phyloP scores from a whole-genome alignment of 805 yeast species.

The Metschnikowia aberdeeniae region DNA sequence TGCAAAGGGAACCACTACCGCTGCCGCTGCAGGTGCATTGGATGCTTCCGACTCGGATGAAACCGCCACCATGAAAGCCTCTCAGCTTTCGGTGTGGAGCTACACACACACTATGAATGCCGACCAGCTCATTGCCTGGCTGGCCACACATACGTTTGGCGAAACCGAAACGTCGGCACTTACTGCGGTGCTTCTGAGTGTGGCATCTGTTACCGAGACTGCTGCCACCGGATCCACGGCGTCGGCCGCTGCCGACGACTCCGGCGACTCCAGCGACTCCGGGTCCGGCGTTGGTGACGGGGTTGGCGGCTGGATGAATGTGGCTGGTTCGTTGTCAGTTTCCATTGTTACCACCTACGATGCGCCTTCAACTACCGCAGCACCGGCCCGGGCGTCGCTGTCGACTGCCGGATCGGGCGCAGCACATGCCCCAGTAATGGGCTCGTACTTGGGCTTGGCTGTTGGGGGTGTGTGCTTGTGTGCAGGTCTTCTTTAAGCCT shows the following conservation, averaged over 20 bases:
- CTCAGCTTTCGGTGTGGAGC: constrained; percentile 12
- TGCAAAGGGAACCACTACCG: constrained; percentile 7
- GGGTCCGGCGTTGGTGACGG: constrained; percentile 17
- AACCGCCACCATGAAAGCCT: constrained; percentile 14
- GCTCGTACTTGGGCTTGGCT: neutral
- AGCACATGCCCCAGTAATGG: neutral
- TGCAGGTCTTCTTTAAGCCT: no score
- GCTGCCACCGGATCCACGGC: constrained; percentile 12
- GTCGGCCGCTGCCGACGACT: neutral
- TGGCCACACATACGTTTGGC: constrained; percentile 16
- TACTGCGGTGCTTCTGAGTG: constrained; percentile 1
- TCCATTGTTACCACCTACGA: constrained; percentile 33
- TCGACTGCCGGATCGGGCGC: constrained; percentile 3
- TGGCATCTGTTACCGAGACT: constrained; percentile 9
- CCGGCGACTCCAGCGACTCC: constrained; percentile 7
- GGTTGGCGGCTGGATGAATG: constrained; percentile 7
- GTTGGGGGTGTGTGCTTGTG: neutral
- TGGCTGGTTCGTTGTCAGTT: constrained; percentile 19
- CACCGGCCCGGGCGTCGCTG: neutral
- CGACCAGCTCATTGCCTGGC: constrained; percentile 16
- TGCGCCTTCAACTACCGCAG: constrained; percentile 20
- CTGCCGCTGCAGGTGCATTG: constrained; percentile 15
- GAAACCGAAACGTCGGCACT: neutral
- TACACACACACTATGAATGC: constrained; percentile 16
- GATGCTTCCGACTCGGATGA: constrained; percentile 6